Base-by-base conservation (phyloP, 2,329 filamentous ascomycete species). In the Pseudofabraea citricarpa region DNA sequence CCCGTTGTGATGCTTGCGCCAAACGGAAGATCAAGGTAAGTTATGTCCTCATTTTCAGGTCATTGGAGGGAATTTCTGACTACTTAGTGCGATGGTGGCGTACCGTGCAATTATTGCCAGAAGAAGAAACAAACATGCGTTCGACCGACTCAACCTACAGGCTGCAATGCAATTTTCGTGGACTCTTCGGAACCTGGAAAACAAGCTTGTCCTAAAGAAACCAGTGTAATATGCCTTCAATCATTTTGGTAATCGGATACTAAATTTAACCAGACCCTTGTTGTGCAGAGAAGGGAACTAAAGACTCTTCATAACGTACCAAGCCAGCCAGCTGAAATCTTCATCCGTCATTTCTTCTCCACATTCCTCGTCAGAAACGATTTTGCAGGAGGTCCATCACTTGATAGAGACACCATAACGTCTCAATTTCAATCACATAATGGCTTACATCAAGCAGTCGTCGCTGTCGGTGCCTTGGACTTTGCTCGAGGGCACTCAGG, bases 391-490 rank as follows among this genome's bases (percentile, higher is more conserved):
- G 47, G n/a, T 5, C 15, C 26, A 4, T 21, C 21, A 2, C 26
- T 52, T 16, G 44, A 50, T 26, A 20, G 44, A 15, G 36, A 51
- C 16, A 36, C 26, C 3, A 49, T 54, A 18, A 33, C 40, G 2
- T 39, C 36, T 9, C 24, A 22, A 7, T 52, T 51, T 23, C 53
- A 51, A 36, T 21, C 18, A 1, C 51, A 46, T 7, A 40, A 48
- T 1, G 49, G 50, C 27, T 37, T 56, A 5, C 49, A 53, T 24
- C 41, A 56, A 46, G 50, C 47, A 12, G 29, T 44, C 5, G 18
- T 50, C 18, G 51, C 53, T 20, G 36, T 54, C 12, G 52, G 45
- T 18, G 47, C 53, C 8, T 24, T 56, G 8, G 48, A 53, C 41
- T n/a, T 47, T 9, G 47, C 50, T 26, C 45, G 40, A 10, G 29